Base-by-base conservation (phyloP, 1,284 basidiomycete genomes). In the Rhodotorula glutinis region DNA sequence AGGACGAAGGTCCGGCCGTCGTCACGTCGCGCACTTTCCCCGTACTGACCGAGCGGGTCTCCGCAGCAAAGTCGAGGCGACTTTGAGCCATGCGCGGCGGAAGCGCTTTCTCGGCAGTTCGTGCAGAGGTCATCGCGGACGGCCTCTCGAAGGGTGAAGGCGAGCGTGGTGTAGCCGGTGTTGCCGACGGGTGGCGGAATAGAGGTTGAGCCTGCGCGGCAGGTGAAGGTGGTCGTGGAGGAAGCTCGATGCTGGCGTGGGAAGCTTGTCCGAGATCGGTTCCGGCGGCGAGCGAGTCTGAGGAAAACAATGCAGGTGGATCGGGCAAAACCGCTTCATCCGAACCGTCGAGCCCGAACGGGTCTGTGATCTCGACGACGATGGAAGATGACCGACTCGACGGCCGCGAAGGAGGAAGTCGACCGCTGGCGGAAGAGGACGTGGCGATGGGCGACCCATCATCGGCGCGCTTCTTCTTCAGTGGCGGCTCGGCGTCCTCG, bases 401-500 rank as follows among this genome's bases (percentile, higher is more conserved):
- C 14, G 40, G 30, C 62, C 43, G 21, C 51, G 49, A 63, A 38
- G 7, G 33, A 38, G 33, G 5, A 11, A 38, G 33, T 38, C 33
- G 33, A 38, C 33, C 33, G 11, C 5, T 38, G 11, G 33, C 33
- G 17, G 43, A 44, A 21, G 17, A 16, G 43, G 43, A 44, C 7
- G 43, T 21, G 43, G 43, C 17, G 43, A 38, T 11, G 33, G 33
- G 33, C 33, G 33, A 21, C 7, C 14, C 21, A 16, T 44, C 53
- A 47, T 53, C 65, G n/a, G 53, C 56, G 44, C n/a, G 52, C 59
- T 41, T 67, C 65, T 46, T 55, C 57, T 62, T 74, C 21, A 33
- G 43, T 5, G 60, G 64, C n/a, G 55, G 53, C 21, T 56, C 56
- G 23, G 67, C 72, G 30, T 72, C 67, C 14, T 74, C 60, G 23